These are phyloP conservation scores for Phytophthora colocasiae DNA, from an alignment of 352 stramenopile genomes.

Conservation along the genomic window DNA sequence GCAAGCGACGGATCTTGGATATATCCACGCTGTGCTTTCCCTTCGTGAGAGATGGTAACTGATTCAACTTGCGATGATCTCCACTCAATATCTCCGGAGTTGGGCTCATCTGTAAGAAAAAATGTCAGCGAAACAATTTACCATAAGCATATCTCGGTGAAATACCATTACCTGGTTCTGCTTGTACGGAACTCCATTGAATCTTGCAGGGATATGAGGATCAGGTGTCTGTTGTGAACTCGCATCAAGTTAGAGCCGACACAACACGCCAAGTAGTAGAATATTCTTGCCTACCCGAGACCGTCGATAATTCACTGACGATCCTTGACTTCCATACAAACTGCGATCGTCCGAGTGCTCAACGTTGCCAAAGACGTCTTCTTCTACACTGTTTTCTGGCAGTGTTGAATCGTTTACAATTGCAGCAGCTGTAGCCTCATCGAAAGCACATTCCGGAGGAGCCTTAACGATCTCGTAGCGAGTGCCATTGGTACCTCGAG, in stretches of 20 bases:
- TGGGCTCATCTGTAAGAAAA: constrained; percentile 41
- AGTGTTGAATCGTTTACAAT: constrained; percentile 10
- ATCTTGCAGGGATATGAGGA: constrained; percentile 62
- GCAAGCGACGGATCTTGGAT: constrained; percentile 16
- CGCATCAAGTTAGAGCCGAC: not conserved
- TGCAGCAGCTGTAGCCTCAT: constrained; percentile 14
- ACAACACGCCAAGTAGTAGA: not conserved
- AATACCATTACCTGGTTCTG: constrained; percentile 47
- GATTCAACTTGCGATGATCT: constrained; percentile 54
- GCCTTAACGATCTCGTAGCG: constrained; percentile 30
- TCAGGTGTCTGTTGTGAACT: constrained; percentile 44
- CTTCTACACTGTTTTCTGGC: not conserved
- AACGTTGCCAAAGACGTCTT: not conserved
- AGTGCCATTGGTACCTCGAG: constrained; percentile 23
- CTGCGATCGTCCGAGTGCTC: not conserved
- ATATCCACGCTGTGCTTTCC: constrained; percentile 10
- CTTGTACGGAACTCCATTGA: constrained; percentile 70
- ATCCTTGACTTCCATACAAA: constrained; percentile 5
- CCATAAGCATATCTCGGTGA: too few relatives aligned
- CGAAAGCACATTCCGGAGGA: constrained; percentile 28
- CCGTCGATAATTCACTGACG: constrained; percentile 32
- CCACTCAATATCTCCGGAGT: constrained; percentile 61
- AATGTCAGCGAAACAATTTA: too few relatives aligned
- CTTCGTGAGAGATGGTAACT: constrained; percentile 53
- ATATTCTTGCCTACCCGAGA: constrained; percentile 11